Percentiles rank a stretch among this genome's conserved stretches.
These are phyloP conservation scores for Triticum dicoccoides DNA, from an alignment of 176 grass and related monocot species.

Conservation along the genomic window DNA sequence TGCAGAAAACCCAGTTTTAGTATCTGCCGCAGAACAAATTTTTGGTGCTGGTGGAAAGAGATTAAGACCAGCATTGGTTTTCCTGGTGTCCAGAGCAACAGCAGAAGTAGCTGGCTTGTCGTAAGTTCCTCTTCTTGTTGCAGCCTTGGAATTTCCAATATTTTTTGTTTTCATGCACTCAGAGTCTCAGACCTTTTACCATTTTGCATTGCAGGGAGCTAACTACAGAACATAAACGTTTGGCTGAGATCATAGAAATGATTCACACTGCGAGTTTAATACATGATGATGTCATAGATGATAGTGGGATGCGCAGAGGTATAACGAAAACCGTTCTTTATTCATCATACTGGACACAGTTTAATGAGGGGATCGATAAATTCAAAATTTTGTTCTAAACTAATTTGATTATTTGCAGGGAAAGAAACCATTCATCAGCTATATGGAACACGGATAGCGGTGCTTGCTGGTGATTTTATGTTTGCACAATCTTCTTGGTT, in stretches of 20 bases:
- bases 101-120: constrained; percentile 63
- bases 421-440: constrained; percentile 89
- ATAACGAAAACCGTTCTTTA: neutral
- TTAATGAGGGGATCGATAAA: neutral
- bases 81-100: constrained; percentile 93
- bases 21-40: constrained; percentile 88
- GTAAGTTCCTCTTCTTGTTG: constrained; percentile 46
- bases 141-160: neutral
- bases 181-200: neutral
- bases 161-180: neutral
- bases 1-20: constrained; percentile 92
- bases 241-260: constrained; percentile 99
- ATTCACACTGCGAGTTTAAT: constrained; percentile 99
- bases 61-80: constrained; percentile 90
- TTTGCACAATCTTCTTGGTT: constrained; percentile 98
- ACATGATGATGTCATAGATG: constrained; percentile 97
- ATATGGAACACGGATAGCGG: constrained; percentile 82
- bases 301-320: constrained; percentile 96
- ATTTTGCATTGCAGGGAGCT: constrained; percentile 59
- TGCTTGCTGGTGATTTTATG: constrained; percentile 96
- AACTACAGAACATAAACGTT: constrained; percentile 69
- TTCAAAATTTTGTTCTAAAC: neutral
- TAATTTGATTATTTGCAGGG: constrained; percentile 38
- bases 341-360: neutral
- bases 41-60: constrained; percentile 97